Conservation (phyloP, 805 yeast genomes). For the Lachancea dasiensis region DNA sequence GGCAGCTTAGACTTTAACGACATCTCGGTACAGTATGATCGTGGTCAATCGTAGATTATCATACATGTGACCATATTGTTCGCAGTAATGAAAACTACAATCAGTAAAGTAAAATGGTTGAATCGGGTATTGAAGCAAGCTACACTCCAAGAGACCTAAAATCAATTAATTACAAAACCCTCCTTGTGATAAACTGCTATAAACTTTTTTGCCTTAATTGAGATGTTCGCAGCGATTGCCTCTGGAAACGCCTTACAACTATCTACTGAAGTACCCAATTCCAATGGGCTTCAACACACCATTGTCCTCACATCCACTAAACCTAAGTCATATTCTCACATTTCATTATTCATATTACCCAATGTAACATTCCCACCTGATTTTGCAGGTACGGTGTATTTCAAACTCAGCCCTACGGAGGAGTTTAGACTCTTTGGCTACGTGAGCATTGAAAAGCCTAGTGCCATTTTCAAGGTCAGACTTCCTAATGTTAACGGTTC, state of each 20-base stretch:
- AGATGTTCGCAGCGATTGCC: slow-evolving; percentile 36
- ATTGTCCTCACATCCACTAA: slow-evolving; percentile 32
- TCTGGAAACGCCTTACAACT: slow-evolving; percentile 35
- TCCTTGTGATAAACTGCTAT: too few relatives aligned
- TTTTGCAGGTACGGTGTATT: slow-evolving; percentile 79
- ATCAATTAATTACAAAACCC: too few relatives aligned
- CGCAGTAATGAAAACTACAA: too few relatives aligned
- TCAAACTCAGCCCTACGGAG: slow-evolving; percentile 60
- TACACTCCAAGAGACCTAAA: too few relatives aligned
- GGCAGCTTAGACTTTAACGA: not conserved
- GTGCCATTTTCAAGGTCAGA: slow-evolving; percentile 84
- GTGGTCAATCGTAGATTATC: too few relatives aligned
- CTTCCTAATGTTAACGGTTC: slow-evolving; percentile 18
- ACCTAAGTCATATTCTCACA: slow-evolving; percentile 48
- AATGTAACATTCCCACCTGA: slow-evolving; percentile 65
- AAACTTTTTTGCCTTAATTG: too few relatives aligned
- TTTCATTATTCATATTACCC: slow-evolving; percentile 82
- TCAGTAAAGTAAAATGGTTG: too few relatives aligned
- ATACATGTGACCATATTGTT: too few relatives aligned
- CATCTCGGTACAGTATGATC: too few relatives aligned
- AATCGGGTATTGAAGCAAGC: too few relatives aligned
- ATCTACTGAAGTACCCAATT: slow-evolving; percentile 34
- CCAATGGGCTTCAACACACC: slow-evolving; percentile 34
- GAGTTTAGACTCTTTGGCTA: slow-evolving; percentile 65
- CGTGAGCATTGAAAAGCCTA: slow-evolving; percentile 61